Conservation (phyloP, 352 stramenopile genomes). For the Phytophthora sansomeana region DNA sequence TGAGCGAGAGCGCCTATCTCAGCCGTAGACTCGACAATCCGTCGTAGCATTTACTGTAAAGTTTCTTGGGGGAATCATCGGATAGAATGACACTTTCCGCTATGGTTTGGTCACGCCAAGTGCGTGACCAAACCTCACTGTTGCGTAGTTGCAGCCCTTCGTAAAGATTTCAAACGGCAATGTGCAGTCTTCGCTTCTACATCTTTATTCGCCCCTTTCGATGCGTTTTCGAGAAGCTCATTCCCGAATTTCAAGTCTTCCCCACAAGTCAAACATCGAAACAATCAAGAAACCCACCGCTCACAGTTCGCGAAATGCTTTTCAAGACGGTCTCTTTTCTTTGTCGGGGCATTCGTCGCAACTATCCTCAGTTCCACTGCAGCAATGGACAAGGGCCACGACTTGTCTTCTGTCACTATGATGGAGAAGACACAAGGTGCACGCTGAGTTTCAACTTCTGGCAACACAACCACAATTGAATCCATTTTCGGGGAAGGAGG, state of each 20-base stretch:
- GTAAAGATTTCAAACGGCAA: background rate
- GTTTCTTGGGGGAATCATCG: too few species aligned
- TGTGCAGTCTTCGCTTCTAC: too few species aligned
- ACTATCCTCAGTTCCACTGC: constrained; percentile 6
- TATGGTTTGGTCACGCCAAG: too few species aligned
- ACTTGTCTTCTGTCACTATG: constrained; percentile 33
- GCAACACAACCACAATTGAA: constrained; percentile 35
- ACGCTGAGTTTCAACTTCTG: constrained; percentile 6
- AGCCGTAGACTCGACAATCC: too few species aligned
- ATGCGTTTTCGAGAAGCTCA: constrained; percentile 9
- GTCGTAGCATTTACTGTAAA: too few species aligned
- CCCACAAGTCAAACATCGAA: constrained; percentile 6
- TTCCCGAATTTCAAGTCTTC: constrained; percentile 18
- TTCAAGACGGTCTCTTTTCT: constrained; percentile 16
- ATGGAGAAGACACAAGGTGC: constrained; percentile 40
- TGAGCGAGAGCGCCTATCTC: too few species aligned
- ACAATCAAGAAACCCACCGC: background rate
- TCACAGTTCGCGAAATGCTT: constrained; percentile 10
- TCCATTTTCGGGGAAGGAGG: constrained; percentile 36
- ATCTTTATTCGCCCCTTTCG: background rate
- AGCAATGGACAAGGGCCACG: constrained; percentile 40
- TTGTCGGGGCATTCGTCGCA: constrained; percentile 5
- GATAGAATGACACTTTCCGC: too few species aligned
- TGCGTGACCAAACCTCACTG: too few species aligned
- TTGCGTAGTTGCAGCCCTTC: too few species aligned